phyloP scores from a whole-genome alignment of 768 basidiomycete species.

The Lyophyllum semitale region DNA sequence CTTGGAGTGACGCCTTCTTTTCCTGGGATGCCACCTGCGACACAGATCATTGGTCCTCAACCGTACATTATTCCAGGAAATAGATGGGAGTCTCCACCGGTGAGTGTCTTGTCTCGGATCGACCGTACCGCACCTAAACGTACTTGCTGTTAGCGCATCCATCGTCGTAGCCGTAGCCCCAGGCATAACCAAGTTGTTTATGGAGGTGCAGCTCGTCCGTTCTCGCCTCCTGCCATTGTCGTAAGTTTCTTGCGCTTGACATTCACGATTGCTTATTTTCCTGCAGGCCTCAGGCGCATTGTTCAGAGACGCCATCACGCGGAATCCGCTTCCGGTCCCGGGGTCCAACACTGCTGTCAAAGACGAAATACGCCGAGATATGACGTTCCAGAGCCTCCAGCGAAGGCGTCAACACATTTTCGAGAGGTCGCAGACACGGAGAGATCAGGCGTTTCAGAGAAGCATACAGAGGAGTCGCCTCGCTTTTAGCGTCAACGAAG shows the following conservation, averaged over 20 bases:
- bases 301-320: conserved; percentile 1
- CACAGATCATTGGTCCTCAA: not conserved
- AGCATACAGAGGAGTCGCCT: not conserved
- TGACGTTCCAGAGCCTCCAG: not conserved
- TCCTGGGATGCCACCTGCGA: no score
- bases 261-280: not conserved
- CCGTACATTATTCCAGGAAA: not conserved
- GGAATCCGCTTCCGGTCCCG: conserved; percentile 1
- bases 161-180: no score
- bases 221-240: not conserved
- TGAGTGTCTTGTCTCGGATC: not conserved
- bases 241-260: not conserved
- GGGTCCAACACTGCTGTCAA: not conserved
- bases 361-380: not conserved
- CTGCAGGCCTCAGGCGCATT: not conserved
- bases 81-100: not conserved
- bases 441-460: conserved; percentile 4
- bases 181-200: not conserved
- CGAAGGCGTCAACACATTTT: not conserved
- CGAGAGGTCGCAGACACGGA: not conserved
- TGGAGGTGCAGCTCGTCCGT: not conserved
- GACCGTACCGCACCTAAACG: not conserved
- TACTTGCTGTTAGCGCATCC: no score
- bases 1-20: no score
- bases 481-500: conserved; percentile 5